Evolutionary conservation across 345 rosid species (phyloP).

Genomic region (Kandelia obovata): DNA sequence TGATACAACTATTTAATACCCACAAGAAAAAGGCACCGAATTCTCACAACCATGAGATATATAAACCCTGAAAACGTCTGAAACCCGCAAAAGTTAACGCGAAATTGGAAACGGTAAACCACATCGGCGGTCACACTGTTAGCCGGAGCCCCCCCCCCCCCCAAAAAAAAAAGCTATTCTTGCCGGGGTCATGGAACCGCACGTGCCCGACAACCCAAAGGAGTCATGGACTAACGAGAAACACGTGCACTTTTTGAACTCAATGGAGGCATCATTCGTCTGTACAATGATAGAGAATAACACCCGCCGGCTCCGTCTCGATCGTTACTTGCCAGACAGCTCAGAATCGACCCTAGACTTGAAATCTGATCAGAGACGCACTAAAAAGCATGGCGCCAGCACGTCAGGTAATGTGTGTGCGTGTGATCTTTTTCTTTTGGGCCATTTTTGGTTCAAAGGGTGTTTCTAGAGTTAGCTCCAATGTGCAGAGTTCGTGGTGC

Average conservation of each 20-base stretch:
- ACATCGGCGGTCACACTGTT: conserved; percentile 1
- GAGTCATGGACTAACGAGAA: conserved; percentile 49
- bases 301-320: conserved; percentile 31
- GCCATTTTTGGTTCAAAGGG: no score
- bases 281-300: conserved; percentile 30
- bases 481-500: no score
- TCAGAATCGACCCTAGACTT: conserved; percentile 48
- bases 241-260: conserved; percentile 38
- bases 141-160: not conserved
- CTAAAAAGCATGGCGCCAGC: conserved; percentile 15
- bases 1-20: no score
- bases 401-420: not conserved
- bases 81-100: not conserved
- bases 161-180: not conserved
- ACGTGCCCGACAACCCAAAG: not conserved
- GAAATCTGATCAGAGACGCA: conserved; percentile 15
- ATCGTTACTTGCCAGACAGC: conserved; percentile 45
- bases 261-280: conserved; percentile 51
- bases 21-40: no score
- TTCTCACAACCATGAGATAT: not conserved
- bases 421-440: no score
- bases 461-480: no score
- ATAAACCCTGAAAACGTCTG: not conserved
- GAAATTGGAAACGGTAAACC: not conserved
- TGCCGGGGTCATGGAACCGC: conserved; percentile 13